Evolutionary conservation across 1,284 basidiomycete species (phyloP).

Genomic region (Melampsora larici-populina): DNA sequence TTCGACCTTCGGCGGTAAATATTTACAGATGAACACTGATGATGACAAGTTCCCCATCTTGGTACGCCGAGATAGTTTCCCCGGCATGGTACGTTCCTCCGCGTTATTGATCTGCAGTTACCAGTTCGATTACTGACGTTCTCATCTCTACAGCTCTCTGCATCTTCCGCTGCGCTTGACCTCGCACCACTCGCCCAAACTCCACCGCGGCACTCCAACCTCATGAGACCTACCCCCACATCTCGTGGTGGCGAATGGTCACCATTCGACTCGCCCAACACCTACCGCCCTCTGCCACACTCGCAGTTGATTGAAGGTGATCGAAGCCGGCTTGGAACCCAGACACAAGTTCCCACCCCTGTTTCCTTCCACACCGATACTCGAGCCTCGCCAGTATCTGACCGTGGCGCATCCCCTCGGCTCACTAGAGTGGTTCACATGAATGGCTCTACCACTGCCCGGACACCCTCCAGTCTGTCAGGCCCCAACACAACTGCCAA

Average conservation of each 20-base stretch:
- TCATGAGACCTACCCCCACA: slow-evolving; percentile 60
- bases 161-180: slow-evolving; percentile 87
- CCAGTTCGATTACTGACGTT: slow-evolving; percentile 42
- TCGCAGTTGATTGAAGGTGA: slow-evolving; percentile 61
- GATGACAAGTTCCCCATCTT: slow-evolving; percentile 74
- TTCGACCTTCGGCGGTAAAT: slow-evolving; percentile 67
- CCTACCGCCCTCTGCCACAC: slow-evolving; percentile 63
- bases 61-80: slow-evolving; percentile 56
- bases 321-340: slow-evolving; percentile 62
- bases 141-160: slow-evolving; percentile 63
- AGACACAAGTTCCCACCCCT: slow-evolving; percentile 60
- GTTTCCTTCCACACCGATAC: slow-evolving; percentile 46
- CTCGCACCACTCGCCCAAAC: slow-evolving; percentile 82
- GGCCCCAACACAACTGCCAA: slow-evolving; percentile 7
- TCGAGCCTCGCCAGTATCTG: slow-evolving; percentile 36
- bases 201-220: slow-evolving; percentile 65
- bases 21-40: slow-evolving; percentile 77
- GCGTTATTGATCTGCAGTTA: slow-evolving; percentile 17
- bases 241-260: slow-evolving; percentile 76
- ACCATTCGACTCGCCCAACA: slow-evolving; percentile 63
- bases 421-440: slow-evolving; percentile 31
- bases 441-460: slow-evolving; percentile 6
- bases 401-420: slow-evolving; percentile 34
- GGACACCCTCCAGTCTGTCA: background rate
- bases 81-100: slow-evolving; percentile 62